Evolutionary conservation across 169 alveolate species (phyloP), one percentile per base, ranked within the genome.

Genomic region (Theileria equi): DNA sequence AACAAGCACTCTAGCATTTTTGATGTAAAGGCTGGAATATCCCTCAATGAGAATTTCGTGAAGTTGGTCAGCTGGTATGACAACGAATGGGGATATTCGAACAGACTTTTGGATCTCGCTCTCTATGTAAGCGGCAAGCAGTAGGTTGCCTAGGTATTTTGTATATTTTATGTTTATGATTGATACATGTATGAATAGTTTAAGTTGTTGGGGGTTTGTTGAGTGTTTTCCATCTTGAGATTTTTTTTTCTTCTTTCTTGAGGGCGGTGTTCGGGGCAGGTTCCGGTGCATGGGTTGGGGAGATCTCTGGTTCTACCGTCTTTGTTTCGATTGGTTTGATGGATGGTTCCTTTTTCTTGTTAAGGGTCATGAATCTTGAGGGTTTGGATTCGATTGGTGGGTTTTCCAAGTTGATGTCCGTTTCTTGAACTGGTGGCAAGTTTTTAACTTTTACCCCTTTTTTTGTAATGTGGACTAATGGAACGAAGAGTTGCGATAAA

Each of bases 51-150:
- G 77, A 92, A 91, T 72, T 97, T 98, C 89, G 98, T 95, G 73
- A 97, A 97, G 93, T 91, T 96, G 32, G 97, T 96, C 43, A 90
- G 98, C 36, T 98, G 99, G 99, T 98, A 97, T 80, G 99, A 95
- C 88, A 94, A 95, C 85, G 99, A 94, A 88, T 96, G 98, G 98
- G 99, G 98, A 47, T 95, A 95, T 90, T 96, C 99, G 68, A 95
- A 96, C 89, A 93, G 99, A 70, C 87, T 98, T 58, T 90, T 95
- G 25, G 99, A 98, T 81, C 88, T 98, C 38, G 95, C 95, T 19
- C 89, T 60, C 41, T 84, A 74, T 63, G 67, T 84, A 57, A 43
- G 60, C 67, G 66, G 88, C 32, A 81, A 73, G 62, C 78, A 77
- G 41, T 77, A 47, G 45, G 28, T 57, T 3, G 32, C 31, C 31